phyloP scores from a whole-genome alignment of 495 filamentous ascomycete species.

The Barbatosphaeria neglecta region DNA sequence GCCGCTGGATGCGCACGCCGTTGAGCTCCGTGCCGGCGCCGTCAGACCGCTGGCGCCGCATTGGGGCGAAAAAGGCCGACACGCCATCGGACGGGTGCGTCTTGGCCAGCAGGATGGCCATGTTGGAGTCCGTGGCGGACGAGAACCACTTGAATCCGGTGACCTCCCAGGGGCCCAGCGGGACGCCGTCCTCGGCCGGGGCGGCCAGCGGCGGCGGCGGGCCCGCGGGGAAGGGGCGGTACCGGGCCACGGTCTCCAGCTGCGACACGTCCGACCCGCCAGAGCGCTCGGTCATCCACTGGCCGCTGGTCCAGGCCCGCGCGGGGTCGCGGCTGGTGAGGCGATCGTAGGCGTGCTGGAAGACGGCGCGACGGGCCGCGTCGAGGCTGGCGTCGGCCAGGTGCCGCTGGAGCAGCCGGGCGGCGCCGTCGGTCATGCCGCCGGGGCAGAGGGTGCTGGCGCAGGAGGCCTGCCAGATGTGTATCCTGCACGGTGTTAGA shows the following conservation, averaged over 20 bases:
- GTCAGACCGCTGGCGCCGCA: constrained; percentile 31
- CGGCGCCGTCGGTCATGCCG: constrained; percentile 62
- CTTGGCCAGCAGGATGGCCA: constrained; percentile 60
- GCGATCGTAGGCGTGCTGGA: constrained; percentile 37
- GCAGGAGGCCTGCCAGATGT: constrained; percentile 52
- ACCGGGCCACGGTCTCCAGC: constrained; percentile 53
- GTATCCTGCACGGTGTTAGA: constrained; percentile 28
- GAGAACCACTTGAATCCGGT: constrained; percentile 72
- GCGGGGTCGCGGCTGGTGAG: constrained; percentile 43
- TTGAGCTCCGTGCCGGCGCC: constrained; percentile 41
- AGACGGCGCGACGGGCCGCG: constrained; percentile 17
- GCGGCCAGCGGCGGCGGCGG: constrained; percentile 4
- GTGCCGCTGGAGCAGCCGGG: constrained; percentile 45
- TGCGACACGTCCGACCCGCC: constrained; percentile 64
- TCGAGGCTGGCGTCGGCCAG: constrained; percentile 19
- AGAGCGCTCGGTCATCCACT: constrained; percentile 79
- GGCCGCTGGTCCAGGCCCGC: constrained; percentile 61
- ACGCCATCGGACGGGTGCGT: constrained; percentile 40
- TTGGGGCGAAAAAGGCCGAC: constrained; percentile 57
- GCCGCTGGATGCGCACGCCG: constrained; percentile 53
- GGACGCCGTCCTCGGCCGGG: constrained; percentile 21
- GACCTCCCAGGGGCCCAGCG: constrained; percentile 49
- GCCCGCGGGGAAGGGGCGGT: constrained; percentile 9
- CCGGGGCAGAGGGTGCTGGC: constrained; percentile 55
- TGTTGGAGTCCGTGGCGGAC: constrained; percentile 58